These are phyloP conservation scores for Fusarium tanahbumbuense DNA, from an alignment of 2,329 filamentous ascomycete species.

Conservation along the genomic window DNA sequence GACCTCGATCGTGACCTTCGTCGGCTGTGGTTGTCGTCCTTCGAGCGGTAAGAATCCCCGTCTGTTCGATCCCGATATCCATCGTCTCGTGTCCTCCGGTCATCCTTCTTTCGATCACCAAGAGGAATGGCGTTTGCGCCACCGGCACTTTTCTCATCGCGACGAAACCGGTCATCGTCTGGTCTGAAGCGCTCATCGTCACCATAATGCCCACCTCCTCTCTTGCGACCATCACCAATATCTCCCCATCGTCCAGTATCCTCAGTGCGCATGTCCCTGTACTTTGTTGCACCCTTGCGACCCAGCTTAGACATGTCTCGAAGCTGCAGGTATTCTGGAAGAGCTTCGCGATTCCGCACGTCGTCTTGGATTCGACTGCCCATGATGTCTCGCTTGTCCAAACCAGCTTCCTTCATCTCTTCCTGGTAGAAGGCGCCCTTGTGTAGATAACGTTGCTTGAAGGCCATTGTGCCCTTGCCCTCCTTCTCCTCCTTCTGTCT, in stretches of 20 bases:
- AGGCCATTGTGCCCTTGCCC: constrained; percentile 81
- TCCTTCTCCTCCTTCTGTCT: constrained; percentile 85
- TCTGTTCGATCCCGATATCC: constrained; percentile 39
- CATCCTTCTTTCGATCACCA: constrained; percentile 56
- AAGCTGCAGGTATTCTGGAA: constrained; percentile 93
- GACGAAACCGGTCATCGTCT: constrained; percentile 66
- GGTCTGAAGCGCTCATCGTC: constrained; percentile 76
- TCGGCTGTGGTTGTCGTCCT: constrained; percentile 36
- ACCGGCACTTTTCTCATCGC: constrained; percentile 59
- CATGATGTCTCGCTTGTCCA: constrained; percentile 87
- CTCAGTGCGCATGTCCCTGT: constrained; percentile 87
- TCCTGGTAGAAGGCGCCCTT: constrained; percentile 96
- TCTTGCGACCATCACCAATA: constrained; percentile 63
- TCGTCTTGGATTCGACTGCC: constrained; percentile 86
- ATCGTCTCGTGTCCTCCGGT: constrained; percentile 44
- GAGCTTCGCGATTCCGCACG: constrained; percentile 79
- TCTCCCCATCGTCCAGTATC: constrained; percentile 91
- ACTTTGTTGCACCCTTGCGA: constrained; percentile 90
- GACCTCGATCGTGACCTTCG: constrained; percentile 58
- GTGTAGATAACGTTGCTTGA: constrained; percentile 97
- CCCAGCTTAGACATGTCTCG: constrained; percentile 94
- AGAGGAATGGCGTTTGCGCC: constrained; percentile 79
- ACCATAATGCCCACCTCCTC: constrained; percentile 51
- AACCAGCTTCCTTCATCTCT: constrained; percentile 77
- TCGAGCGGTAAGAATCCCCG: constrained; percentile 39